Base-by-base conservation (phyloP, 345 rosid species). In the Gossypium ekmanianum region DNA sequence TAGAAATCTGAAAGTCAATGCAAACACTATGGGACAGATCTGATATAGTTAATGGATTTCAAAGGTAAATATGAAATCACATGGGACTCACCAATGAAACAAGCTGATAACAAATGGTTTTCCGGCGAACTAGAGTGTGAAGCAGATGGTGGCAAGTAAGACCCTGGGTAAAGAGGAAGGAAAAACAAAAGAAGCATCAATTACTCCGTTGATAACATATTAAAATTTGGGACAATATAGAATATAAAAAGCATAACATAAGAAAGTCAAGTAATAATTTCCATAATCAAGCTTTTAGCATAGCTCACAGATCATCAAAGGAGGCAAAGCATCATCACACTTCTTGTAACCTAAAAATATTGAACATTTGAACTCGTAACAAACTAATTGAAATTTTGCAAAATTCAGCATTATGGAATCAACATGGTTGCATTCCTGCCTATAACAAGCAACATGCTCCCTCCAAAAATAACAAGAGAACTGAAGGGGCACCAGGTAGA, bases 131-230 rank as follows among this genome's bases (percentile, higher is more conserved):
- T 61, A 95, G 93, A 54, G 96, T 84, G 82, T 87, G 93, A 74
- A 95, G 87, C 69, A 95, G 87, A 76, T 91, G 93, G 84, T 80
- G 77, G 84, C 99, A 95, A 51, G 94, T 86, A 43, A 91, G 86
- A 51, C 78, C 93, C 99, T 95, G 89, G 78, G 75, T 64, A 39
- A 34, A 6, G 52, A 63, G 71, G 63, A 20, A 70, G 67, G 61
- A 7, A 27, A 22, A 71, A 51, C 7, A 55, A 64, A 45, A 61
- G 58, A 69, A 57, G 55, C 56, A 43, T 1, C 44, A 50, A 44
- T 27, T 11, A 13, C 50, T 47, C 50, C 18, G 2, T 69, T 67
- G 9, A 26, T 26, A 55, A 50, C 11, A 51, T 9, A 10, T 26
- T 59, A 66, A 62, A 43, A 5, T 50, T 26, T 43, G 41, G 43